A percentile compares a stretch with the other conserved stretches of the same genome.
These are phyloP conservation scores for Torulaspora franciscae DNA, from an alignment of 805 yeast species.

Conservation along the genomic window DNA sequence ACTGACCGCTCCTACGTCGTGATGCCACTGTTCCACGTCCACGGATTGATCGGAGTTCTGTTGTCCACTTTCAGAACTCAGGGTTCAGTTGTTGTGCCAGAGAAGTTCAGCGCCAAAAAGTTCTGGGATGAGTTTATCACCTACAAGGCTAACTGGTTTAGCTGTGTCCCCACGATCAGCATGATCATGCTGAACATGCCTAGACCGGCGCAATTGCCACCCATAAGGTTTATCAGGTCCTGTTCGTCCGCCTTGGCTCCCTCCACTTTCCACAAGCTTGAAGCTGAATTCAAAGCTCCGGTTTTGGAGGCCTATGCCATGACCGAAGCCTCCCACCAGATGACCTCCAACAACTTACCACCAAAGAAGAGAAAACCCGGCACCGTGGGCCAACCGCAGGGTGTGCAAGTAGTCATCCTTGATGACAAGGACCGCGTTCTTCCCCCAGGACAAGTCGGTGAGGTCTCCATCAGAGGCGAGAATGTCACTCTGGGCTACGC, in stretches of 20 bases:
- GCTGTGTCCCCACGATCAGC: slow-evolving; percentile 76
- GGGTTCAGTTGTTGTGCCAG: slow-evolving; percentile 60
- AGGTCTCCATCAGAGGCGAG: slow-evolving; percentile 61
- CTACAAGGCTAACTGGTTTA: slow-evolving; percentile 60
- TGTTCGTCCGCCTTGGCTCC: slow-evolving; percentile 72
- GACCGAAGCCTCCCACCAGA: slow-evolving; percentile 80
- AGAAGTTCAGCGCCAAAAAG: slow-evolving; percentile 51
- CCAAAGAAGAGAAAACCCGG: slow-evolving; percentile 64
- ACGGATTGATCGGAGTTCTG: slow-evolving; percentile 64
- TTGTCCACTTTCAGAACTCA: slow-evolving; percentile 56
- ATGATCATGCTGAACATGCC: slow-evolving; percentile 53
- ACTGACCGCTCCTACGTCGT: slow-evolving; percentile 57
- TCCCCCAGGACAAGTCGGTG: slow-evolving; percentile 55
- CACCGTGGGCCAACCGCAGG: slow-evolving; percentile 69
- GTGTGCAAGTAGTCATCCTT: slow-evolving; percentile 56
- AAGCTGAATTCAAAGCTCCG: slow-evolving; percentile 55
- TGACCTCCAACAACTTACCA: slow-evolving; percentile 66
- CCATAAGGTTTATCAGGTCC: slow-evolving; percentile 62
- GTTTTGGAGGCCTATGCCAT: slow-evolving; percentile 75
- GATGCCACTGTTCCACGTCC: slow-evolving; percentile 77
- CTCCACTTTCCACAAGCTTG: slow-evolving; percentile 53
- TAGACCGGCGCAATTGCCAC: slow-evolving; percentile 48
- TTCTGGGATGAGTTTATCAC: slow-evolving; percentile 57
- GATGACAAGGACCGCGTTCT: slow-evolving; percentile 46
- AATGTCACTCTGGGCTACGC: slow-evolving; percentile 70